Base-by-base conservation (phyloP, 139 green algal genomes). In the Dunaliella sp. region DNA sequence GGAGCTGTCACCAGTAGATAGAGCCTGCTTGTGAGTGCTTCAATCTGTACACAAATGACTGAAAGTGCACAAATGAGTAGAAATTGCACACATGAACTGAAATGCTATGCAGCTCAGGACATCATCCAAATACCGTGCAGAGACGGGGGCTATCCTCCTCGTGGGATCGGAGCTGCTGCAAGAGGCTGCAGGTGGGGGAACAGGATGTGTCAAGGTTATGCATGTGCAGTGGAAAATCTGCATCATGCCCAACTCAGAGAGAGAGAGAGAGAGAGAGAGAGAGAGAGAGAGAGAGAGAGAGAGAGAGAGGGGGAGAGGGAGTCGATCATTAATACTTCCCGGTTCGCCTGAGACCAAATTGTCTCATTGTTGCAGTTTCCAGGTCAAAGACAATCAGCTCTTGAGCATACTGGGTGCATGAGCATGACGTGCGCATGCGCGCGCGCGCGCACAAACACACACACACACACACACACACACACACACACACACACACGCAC, bases 121-220 rank as follows among this genome's bases (percentile, higher is more conserved):
- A 1, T 89, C 38, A 16, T 82, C 33, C 16, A 36, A 79, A 0
- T 95, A 95, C 85, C 85, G 94, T 0, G 38, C 88, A 30, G 82
- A 91, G 77, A 28, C 77, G 38, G 77, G 89, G 2, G 77, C 75
- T 0, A 87, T 89, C 36, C 78, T 97, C 36, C 76, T 97, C 3
- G 77, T 86, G 7, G 92, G 78, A 1, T 34, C 34, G 85, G 59
- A 65, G 80, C 85, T 88, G 58, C 65, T 88, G 58, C 79, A 88
- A 59, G 80, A 88, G 83, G 65, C 79, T 85, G 84, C 38, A 79
- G 32, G 37, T 48, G 16, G 3, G 16, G 3, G 73, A 1, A 16
- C 73, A 33, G 7, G 73, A 7, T 28, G 16, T 78, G 7, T 16
- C 7, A 65, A 65, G 48, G 7, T 65, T 7, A 65, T 7, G 48